A percentile compares a stretch with the other conserved stretches of the same genome.
Evolutionary conservation across 345 rosid genomes (phyloP).

Genomic region (Conringia planisiliqua): DNA sequence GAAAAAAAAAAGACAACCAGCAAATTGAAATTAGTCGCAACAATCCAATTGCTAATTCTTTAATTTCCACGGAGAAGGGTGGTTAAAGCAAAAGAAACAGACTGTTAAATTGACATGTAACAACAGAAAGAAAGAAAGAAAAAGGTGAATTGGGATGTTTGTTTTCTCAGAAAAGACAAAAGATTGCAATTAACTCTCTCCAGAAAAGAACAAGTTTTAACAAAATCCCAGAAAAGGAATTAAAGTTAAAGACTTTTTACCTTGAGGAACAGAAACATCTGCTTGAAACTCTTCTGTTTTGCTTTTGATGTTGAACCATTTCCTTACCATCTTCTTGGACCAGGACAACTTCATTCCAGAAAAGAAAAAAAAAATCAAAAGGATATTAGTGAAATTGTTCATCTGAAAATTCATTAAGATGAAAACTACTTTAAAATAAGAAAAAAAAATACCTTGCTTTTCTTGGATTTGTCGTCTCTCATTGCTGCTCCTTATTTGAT

Average conservation of each 20-base stretch:
- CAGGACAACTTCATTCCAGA: conserved; percentile 72
- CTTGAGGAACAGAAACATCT: conserved; percentile 62
- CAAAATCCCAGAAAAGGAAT: conserved; percentile 10
- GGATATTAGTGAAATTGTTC: neutral
- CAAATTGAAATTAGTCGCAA: neutral
- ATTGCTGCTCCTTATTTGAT: conserved; percentile 47
- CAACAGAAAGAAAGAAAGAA: neutral
- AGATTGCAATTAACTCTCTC: neutral
- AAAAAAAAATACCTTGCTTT: conserved; percentile 67
- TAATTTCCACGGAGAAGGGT: neutral
- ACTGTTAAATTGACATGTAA: neutral
- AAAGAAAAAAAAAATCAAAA: neutral
- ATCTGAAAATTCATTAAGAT: conserved; percentile 15
- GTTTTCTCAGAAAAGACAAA: conserved; percentile 28
- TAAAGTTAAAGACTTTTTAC: conserved; percentile 34
- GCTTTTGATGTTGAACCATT: conserved; percentile 90
- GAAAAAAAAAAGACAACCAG: neutral
- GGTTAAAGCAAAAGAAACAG: conserved; percentile 13
- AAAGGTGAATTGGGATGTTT: conserved; percentile 1
- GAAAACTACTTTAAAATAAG: neutral
- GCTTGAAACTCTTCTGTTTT: conserved; percentile 85
- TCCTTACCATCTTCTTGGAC: conserved; percentile 91
- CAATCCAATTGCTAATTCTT: neutral
- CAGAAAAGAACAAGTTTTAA: conserved; percentile 9
- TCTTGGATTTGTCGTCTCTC: conserved; percentile 83